These are phyloP conservation scores for Clitopilus passeckerianus DNA, from an alignment of 768 basidiomycete genomes.

Conservation along the genomic window DNA sequence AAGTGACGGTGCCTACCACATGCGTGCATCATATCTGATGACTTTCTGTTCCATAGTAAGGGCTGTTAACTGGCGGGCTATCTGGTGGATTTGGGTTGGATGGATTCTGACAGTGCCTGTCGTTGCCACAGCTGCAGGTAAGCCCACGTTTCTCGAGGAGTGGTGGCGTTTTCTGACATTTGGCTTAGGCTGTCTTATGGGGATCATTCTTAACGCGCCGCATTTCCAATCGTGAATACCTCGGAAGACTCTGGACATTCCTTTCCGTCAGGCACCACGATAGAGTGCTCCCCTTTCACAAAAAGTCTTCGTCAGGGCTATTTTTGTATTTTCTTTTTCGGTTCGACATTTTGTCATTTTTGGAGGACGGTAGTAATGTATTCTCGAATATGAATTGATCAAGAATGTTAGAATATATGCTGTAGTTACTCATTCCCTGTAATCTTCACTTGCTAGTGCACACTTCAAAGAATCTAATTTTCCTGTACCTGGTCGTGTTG, in stretches of 20 bases:
- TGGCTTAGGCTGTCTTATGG: slow-evolving; percentile 14
- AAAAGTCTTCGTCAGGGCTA: background rate
- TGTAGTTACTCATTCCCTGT: background rate
- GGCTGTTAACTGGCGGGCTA: slow-evolving; percentile 21
- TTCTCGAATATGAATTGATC: too few species aligned
- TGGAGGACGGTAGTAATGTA: background rate
- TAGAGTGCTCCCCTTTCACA: too few species aligned
- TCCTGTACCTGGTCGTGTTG: background rate
- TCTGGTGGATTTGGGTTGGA: slow-evolving; percentile 21
- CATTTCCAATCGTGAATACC: slow-evolving; percentile 9
- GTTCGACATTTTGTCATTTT: too few species aligned
- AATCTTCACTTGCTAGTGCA: too few species aligned
- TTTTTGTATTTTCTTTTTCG: background rate
- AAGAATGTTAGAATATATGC: too few species aligned
- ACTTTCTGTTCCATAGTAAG: slow-evolving; percentile 1
- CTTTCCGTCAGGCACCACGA: background rate
- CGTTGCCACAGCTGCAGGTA: slow-evolving; percentile 12
- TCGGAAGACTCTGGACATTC: background rate
- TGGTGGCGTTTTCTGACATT: background rate
- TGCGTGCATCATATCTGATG: background rate
- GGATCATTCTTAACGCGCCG: slow-evolving; percentile 21
- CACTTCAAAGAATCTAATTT: background rate
- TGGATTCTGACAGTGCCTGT: slow-evolving; percentile 23
- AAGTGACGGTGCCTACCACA: background rate
- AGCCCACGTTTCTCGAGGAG: background rate